These are phyloP conservation scores for Backusella morwellensis DNA, from an alignment of 192 early-diverging fungal species.

Conservation along the genomic window DNA sequence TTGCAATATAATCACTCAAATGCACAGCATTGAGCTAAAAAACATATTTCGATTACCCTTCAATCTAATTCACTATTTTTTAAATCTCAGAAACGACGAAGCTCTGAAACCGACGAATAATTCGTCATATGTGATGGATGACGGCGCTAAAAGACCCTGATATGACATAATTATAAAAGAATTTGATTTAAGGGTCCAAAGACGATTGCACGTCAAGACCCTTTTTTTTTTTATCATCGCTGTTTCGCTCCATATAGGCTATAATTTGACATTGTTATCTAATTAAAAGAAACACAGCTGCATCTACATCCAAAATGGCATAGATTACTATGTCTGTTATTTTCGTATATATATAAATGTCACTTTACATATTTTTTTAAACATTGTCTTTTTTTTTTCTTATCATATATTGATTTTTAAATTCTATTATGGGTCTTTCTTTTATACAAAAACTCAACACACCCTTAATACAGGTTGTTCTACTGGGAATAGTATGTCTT, in stretches of 20 bases:
- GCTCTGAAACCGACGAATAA: not conserved
- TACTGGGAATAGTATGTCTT: slow-evolving; percentile 74
- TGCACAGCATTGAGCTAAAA: not conserved
- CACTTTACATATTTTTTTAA: not conserved
- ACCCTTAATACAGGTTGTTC: slow-evolving; percentile 66
- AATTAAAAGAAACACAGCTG: not conserved
- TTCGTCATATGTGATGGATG: not conserved
- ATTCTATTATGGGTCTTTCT: not conserved
- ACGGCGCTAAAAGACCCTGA: not conserved
- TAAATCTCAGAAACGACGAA: not conserved
- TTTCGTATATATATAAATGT: not conserved
- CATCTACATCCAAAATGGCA: not conserved
- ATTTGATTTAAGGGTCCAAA: not conserved
- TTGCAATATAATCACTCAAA: no score
- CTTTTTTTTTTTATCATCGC: not conserved
- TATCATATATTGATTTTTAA: not conserved
- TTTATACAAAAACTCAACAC: slow-evolving; percentile 34
- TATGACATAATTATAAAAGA: not conserved
- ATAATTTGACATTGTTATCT: not conserved
- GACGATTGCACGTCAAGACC: not conserved
- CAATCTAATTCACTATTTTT: not conserved
- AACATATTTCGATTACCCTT: not conserved
- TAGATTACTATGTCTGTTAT: not conserved
- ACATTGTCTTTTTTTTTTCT: not conserved
- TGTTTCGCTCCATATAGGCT: not conserved